These are phyloP conservation scores for Dryas drummondii DNA, from an alignment of 306 rosid species.

Conservation along the genomic window DNA sequence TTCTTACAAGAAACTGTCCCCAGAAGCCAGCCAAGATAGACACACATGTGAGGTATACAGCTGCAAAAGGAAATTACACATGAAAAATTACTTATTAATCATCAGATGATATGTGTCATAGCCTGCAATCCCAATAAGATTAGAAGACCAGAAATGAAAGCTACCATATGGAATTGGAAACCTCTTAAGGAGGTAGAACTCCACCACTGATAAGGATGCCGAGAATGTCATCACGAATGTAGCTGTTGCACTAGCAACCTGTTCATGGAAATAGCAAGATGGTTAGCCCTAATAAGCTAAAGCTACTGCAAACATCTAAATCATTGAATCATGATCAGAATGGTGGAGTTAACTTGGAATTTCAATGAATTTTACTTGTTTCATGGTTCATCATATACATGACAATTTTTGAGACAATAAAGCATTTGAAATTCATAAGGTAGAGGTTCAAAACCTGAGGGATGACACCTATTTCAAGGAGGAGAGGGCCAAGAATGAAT, in stretches of 20 bases:
- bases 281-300: neutral
- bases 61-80: conserved; percentile 39
- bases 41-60: conserved; percentile 59
- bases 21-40: conserved; percentile 81
- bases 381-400: too few species aligned
- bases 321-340: too few species aligned
- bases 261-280: neutral
- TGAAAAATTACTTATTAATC: neutral
- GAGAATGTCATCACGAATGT: conserved; percentile 94
- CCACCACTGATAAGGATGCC: conserved; percentile 74
- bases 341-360: too few species aligned
- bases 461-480: conserved; percentile 87
- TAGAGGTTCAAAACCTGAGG: conserved; percentile 51
- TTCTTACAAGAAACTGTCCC: conserved; percentile 76
- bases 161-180: conserved; percentile 88
- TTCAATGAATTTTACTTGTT: too few species aligned
- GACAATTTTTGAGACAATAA: too few species aligned
- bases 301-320: too few species aligned
- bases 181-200: conserved; percentile 81
- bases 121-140: neutral
- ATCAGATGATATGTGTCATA: neutral
- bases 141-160: neutral
- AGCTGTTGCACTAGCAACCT: conserved; percentile 96
- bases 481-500: conserved; percentile 80
- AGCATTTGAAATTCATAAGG: neutral